Evolutionary conservation across 495 filamentous ascomycete species (phyloP).

Genomic region (Chaetomidium leptoderma): DNA sequence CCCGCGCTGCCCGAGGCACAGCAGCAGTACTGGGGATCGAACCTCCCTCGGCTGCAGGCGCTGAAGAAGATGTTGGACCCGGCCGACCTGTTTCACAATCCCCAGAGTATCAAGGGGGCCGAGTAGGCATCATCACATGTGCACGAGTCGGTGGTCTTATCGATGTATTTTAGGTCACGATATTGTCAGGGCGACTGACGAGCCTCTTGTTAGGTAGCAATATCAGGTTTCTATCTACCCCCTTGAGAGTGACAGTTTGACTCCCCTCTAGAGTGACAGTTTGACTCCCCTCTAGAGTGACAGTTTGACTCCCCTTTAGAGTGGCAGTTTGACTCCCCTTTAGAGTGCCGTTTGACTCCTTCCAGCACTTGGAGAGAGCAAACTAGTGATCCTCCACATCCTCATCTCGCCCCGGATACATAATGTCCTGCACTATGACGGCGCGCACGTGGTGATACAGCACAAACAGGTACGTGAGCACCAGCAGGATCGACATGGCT

Average conservation of each 20-base stretch:
- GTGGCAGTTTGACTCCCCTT: no score
- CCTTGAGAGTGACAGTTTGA: no score
- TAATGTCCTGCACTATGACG: conserved; percentile 51
- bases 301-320: no score
- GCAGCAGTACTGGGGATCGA: conserved; percentile 54
- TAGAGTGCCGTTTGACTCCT: no score
- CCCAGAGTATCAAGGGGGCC: conserved; percentile 51
- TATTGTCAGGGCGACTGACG: no score
- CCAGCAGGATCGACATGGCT: conserved; percentile 51
- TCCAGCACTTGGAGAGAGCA: conserved; percentile 1
- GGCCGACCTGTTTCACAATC: conserved; percentile 56
- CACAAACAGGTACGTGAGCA: conserved; percentile 57
- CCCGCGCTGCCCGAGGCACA: conserved; percentile 49
- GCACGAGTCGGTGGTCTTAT: no score
- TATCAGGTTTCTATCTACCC: no score
- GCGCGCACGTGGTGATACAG: conserved; percentile 51
- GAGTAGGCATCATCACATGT: not conserved
- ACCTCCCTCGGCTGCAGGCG: conserved; percentile 42
- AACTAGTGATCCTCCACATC: conserved; percentile 42
- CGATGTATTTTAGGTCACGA: no score
- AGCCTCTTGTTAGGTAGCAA: no score
- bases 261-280: no score
- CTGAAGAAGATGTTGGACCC: conserved; percentile 57
- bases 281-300: no score
- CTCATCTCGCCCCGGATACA: conserved; percentile 62